Conservation (phyloP, 2,329 filamentous ascomycete genomes). For the Ophiognomonia clavigignenti-juglandacearum region DNA sequence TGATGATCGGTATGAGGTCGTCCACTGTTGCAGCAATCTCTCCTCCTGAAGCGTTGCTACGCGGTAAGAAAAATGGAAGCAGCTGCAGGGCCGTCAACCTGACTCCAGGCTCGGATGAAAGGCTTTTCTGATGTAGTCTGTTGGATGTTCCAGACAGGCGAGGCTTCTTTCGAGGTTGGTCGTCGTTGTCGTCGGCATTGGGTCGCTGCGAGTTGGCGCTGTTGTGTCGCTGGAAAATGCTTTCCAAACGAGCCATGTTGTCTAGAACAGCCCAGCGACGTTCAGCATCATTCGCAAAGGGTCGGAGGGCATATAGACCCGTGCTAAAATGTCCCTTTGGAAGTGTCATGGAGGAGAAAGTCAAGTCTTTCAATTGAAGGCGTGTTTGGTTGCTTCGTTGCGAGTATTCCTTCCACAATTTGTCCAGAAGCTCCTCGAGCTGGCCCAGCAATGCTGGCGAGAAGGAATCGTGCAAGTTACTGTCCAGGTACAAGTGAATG, state of each 20-base stretch:
- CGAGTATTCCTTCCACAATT: conserved; percentile 74
- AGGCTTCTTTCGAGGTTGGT: conserved; percentile 49
- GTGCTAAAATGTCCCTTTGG: conserved; percentile 41
- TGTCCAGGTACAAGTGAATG: conserved; percentile 59
- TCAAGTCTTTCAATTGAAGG: conserved; percentile 73
- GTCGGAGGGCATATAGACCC: conserved; percentile 47
- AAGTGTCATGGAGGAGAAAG: conserved; percentile 45
- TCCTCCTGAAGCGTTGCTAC: conserved; percentile 39
- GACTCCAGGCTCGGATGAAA: conserved; percentile 36
- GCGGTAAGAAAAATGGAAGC: conserved; percentile 51
- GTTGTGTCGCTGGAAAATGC: conserved; percentile 32
- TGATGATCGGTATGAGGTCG: conserved; percentile 52
- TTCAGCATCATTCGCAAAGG: conserved; percentile 50
- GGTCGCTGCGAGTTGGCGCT: conserved; percentile 19
- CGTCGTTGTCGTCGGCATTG: conserved; percentile 34
- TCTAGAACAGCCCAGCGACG: conserved; percentile 57
- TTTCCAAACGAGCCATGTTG: conserved; percentile 53
- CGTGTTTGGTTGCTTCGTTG: conserved; percentile 65
- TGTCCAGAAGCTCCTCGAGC: conserved; percentile 63
- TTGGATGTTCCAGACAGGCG: conserved; percentile 37
- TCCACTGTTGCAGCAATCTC: conserved; percentile 52
- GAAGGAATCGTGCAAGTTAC: conserved; percentile 41
- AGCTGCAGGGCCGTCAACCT: conserved; percentile 52
- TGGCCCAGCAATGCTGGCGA: conserved; percentile 35
- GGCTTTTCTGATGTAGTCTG: conserved; percentile 45